Evolutionary conservation across 1,284 basidiomycete genomes (phyloP).

Genomic region (Ceratobasidium sp.): DNA sequence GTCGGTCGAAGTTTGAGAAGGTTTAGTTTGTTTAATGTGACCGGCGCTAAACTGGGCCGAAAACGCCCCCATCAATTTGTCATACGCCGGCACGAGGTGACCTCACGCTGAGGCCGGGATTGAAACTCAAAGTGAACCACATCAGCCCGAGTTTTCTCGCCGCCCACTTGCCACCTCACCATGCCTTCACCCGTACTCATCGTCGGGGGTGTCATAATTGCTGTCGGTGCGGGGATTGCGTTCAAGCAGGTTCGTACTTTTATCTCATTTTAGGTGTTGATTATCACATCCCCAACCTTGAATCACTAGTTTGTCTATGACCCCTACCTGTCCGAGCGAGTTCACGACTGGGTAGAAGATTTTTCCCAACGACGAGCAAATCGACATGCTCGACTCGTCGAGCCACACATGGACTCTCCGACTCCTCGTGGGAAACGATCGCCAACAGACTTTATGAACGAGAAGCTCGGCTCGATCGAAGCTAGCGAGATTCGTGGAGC

Average conservation of each 20-base stretch:
- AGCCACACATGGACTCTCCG: constrained; percentile 31
- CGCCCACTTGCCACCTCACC: background rate
- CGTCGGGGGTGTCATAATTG: constrained; percentile 42
- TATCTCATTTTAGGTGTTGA: background rate
- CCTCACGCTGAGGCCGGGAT: constrained; percentile 25
- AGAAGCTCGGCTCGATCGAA: constrained; percentile 35
- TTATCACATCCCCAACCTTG: background rate
- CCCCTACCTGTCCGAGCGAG: constrained; percentile 31
- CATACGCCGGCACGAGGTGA: constrained; percentile 27
- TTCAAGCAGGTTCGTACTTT: constrained; percentile 41
- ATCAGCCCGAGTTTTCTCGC: constrained; percentile 4
- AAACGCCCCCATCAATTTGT: constrained; percentile 39
- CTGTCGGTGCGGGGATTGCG: constrained; percentile 39
- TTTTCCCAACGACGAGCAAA: constrained; percentile 17
- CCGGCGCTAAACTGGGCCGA: constrained; percentile 4
- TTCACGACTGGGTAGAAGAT: constrained; percentile 27
- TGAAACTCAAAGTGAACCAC: constrained; percentile 34
- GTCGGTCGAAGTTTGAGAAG: background rate
- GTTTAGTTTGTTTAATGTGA: background rate
- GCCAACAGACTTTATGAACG: constrained; percentile 24
- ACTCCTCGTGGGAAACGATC: constrained; percentile 32
- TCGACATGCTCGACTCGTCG: constrained; percentile 22
- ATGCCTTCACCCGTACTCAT: constrained; percentile 44
- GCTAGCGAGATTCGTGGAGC: background rate
- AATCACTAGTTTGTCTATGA: constrained; percentile 38